phyloP scores from a whole-genome alignment of 2,329 filamentous ascomycete species.

The Madurella mycetomatis region DNA sequence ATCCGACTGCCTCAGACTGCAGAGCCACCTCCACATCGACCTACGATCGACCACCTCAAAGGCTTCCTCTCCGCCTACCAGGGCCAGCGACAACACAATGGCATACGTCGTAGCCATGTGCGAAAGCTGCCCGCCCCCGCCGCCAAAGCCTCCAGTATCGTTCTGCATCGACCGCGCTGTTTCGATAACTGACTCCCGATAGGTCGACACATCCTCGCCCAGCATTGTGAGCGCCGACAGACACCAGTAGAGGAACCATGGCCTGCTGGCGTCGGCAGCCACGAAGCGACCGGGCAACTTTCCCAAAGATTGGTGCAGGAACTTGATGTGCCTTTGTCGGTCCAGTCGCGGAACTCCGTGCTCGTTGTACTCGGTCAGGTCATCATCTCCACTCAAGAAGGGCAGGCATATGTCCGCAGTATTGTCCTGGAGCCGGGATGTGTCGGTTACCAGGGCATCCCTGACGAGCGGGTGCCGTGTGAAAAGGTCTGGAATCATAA shows the following conservation, averaged over 20 bases:
- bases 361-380: constrained; percentile 54
- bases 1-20: constrained; percentile 75
- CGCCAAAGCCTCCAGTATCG: constrained; percentile 77
- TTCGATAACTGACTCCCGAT: constrained; percentile 64
- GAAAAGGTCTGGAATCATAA: constrained; percentile 53
- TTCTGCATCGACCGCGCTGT: constrained; percentile 84
- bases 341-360: constrained; percentile 73
- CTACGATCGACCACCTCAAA: constrained; percentile 75
- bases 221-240: constrained; percentile 70
- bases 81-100: constrained; percentile 68
- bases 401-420: constrained; percentile 67
- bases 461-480: constrained; percentile 55
- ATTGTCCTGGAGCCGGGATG: constrained; percentile 62
- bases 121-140: constrained; percentile 84
- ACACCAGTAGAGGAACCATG: constrained; percentile 95
- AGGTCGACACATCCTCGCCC: constrained; percentile 66
- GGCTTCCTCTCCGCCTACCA: constrained; percentile 70
- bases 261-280: constrained; percentile 76
- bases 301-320: constrained; percentile 55
- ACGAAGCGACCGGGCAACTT: constrained; percentile 67
- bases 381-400: constrained; percentile 55
- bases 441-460: constrained; percentile 63
- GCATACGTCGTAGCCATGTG: constrained; percentile 91
- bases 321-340: constrained; percentile 56
- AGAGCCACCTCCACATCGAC: constrained; percentile 88